Percentiles rank a stretch among this genome's conserved stretches.
Evolutionary conservation across 176 grass and related monocot genomes (phyloP).

Genomic region (Carex kokanica): DNA sequence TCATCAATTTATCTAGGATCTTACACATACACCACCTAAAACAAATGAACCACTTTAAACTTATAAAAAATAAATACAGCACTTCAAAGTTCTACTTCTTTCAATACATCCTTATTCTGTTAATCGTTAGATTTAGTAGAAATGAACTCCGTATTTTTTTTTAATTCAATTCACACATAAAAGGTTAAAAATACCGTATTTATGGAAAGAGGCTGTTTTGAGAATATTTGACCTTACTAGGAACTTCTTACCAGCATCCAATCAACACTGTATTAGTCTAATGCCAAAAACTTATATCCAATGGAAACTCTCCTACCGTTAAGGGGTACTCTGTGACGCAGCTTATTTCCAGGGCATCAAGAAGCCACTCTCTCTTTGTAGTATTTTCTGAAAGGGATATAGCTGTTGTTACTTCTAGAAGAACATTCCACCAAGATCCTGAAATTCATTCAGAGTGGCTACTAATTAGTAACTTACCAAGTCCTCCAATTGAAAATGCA

Average conservation of each 20-base stretch:
- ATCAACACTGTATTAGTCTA: neutral
- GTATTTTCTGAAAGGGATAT: constrained; percentile 43
- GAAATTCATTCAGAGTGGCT: constrained; percentile 15
- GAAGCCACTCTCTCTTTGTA: constrained; percentile 76
- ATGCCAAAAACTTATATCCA: neutral
- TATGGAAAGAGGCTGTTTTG: neutral
- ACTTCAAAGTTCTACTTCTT: neutral
- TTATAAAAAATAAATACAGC: neutral
- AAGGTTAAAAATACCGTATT: too few species aligned
- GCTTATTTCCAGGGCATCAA: constrained; percentile 79
- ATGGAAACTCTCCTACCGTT: constrained; percentile 40
- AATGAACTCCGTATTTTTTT: neutral
- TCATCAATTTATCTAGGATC: neutral
- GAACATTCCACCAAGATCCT: constrained; percentile 81
- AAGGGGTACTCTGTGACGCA: constrained; percentile 71
- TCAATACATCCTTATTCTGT: neutral
- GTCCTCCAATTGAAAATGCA: neutral
- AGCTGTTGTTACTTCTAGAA: constrained; percentile 62
- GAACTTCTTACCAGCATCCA: neutral
- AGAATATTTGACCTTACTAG: neutral
- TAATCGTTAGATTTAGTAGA: neutral
- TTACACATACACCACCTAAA: neutral
- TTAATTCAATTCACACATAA: neutral
- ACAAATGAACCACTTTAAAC: neutral
- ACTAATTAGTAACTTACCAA: neutral